phyloP scores from a whole-genome alignment of 768 basidiomycete genomes.

The Mrakia hoshinonis region DNA sequence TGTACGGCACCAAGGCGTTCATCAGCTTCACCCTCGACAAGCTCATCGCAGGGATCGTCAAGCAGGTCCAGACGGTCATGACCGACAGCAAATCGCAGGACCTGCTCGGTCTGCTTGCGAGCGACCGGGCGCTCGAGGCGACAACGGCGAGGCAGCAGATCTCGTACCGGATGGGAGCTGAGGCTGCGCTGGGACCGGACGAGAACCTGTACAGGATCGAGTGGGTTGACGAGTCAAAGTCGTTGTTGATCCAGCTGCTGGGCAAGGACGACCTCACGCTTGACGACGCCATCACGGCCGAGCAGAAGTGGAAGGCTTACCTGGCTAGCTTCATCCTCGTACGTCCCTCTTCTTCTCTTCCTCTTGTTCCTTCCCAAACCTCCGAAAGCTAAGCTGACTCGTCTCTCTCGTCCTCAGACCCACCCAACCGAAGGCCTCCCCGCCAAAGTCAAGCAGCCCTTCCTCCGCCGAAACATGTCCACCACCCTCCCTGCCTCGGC shows the following conservation, averaged over 20 bases:
- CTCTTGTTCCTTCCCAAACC: background rate
- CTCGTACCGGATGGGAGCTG: slow-evolving; percentile 44
- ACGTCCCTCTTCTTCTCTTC: slow-evolving; percentile 13
- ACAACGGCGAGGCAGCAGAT: slow-evolving; percentile 42
- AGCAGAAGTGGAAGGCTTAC: slow-evolving; percentile 45
- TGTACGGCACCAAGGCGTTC: slow-evolving; percentile 61
- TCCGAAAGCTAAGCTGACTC: too few species aligned
- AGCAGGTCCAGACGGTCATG: slow-evolving; percentile 83
- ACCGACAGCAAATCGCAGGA: slow-evolving; percentile 81
- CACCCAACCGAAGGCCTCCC: slow-evolving; percentile 45
- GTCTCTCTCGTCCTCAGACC: slow-evolving; percentile 31
- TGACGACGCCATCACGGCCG: slow-evolving; percentile 43
- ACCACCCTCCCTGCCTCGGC: background rate
- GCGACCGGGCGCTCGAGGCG: slow-evolving; percentile 46
- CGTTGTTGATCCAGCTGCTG: slow-evolving; percentile 43
- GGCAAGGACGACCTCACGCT: slow-evolving; percentile 45
- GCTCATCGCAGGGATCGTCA: slow-evolving; percentile 75
- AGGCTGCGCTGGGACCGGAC: slow-evolving; percentile 41
- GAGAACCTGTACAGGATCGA: slow-evolving; percentile 46
- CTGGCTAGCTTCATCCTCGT: slow-evolving; percentile 44
- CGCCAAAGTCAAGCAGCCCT: slow-evolving; percentile 41
- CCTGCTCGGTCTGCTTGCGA: slow-evolving; percentile 64
- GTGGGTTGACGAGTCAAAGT: slow-evolving; percentile 38
- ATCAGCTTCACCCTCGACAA: slow-evolving; percentile 90
- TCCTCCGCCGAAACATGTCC: slow-evolving; percentile 37